phyloP scores from a whole-genome alignment of 345 rosid genomes.

The Eucalyptus regnans region DNA sequence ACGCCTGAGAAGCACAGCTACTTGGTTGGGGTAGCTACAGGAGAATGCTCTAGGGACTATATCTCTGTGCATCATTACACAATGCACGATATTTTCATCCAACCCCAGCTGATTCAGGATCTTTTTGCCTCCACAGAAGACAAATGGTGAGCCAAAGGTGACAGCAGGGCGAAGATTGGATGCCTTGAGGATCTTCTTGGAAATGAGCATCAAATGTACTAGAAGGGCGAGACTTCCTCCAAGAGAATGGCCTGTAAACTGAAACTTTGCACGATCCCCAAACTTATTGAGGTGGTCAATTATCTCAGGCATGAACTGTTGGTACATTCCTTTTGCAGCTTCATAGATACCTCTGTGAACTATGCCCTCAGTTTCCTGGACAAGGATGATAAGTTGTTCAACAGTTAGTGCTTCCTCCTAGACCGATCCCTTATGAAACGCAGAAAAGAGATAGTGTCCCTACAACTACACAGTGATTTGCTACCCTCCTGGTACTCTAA shows the following conservation, averaged over 20 bases:
- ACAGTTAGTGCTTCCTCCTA: neutral
- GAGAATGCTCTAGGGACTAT: slow-evolving; percentile 96
- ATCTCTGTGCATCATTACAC: slow-evolving; percentile 88
- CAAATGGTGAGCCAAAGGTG: slow-evolving; percentile 84
- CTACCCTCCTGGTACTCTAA: neutral
- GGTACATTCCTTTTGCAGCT: slow-evolving; percentile 85
- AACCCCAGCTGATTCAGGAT: slow-evolving; percentile 52
- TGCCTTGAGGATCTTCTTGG: slow-evolving; percentile 40
- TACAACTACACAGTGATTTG: neutral
- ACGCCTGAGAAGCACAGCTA: slow-evolving; percentile 65
- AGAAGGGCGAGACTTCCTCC: slow-evolving; percentile 88
- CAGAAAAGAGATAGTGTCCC: neutral
- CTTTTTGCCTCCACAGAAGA: slow-evolving; percentile 77
- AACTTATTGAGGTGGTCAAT: slow-evolving; percentile 41
- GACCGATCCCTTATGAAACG: neutral
- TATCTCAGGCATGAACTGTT: slow-evolving; percentile 71
- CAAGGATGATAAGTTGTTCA: neutral
- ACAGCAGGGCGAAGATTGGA: slow-evolving; percentile 54
- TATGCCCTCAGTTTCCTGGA: slow-evolving; percentile 62
- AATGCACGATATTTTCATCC: slow-evolving; percentile 59
- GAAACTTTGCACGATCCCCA: slow-evolving; percentile 70
- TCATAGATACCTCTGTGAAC: slow-evolving; percentile 95
- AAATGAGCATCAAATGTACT: slow-evolving; percentile 60
- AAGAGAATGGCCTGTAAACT: slow-evolving; percentile 86
- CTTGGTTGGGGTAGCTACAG: slow-evolving; percentile 83